Evolutionary conservation across 306 rosid species (phyloP).

Genomic region (Trifolium subterraneum): DNA sequence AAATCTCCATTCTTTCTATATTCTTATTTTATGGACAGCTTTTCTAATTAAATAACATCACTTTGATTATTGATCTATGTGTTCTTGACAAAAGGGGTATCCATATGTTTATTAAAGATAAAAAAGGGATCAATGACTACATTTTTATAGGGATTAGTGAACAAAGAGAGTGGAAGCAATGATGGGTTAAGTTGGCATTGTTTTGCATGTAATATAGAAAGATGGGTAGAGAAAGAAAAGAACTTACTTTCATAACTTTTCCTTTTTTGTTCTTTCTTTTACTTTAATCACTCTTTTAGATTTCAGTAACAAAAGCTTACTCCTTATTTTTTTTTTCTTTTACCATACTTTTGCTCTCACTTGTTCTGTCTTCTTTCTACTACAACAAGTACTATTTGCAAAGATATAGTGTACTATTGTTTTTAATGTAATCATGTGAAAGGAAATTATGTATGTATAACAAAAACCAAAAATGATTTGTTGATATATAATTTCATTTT

Average conservation of each 20-base stretch:
- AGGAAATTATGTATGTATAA: background rate
- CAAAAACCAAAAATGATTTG: too few relatives aligned
- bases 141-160: constrained; percentile 73
- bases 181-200: constrained; percentile 68
- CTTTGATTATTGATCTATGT: constrained; percentile 8
- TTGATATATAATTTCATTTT: too few relatives aligned
- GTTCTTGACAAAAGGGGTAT: constrained; percentile 32
- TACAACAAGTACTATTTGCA: background rate
- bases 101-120: constrained; percentile 15
- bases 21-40: constrained; percentile 31
- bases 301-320: constrained; percentile 75
- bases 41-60: constrained; percentile 28
- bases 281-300: constrained; percentile 76
- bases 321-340: constrained; percentile 16
- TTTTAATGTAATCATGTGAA: background rate
- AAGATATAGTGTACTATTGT: background rate
- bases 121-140: constrained; percentile 36
- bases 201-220: constrained; percentile 66
- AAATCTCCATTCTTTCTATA: constrained; percentile 41
- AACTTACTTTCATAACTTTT: constrained; percentile 51
- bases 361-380: constrained; percentile 44
- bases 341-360: constrained; percentile 42
- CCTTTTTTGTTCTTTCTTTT: constrained; percentile 43
- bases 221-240: constrained; percentile 38
- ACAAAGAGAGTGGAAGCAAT: constrained; percentile 71